Evolutionary conservation across 371 early-diverging fungal genomes (phyloP).

Genomic region (Rhizopus stolonifer): DNA sequence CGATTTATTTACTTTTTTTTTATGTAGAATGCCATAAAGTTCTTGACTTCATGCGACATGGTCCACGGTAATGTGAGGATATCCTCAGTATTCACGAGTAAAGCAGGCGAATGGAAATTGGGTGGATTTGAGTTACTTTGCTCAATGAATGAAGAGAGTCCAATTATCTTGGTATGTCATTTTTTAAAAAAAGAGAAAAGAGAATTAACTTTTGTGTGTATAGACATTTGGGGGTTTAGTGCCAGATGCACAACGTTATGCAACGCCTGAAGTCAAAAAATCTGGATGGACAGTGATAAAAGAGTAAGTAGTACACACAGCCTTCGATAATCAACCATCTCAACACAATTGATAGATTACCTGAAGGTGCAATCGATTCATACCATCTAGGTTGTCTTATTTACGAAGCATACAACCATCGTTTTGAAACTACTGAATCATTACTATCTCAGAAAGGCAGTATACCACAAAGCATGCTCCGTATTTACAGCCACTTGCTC

Average conservation of each 20-base stretch:
- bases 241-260: slow-evolving; percentile 66
- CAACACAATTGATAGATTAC: slow-evolving; percentile 25
- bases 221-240: slow-evolving; percentile 70
- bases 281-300: slow-evolving; percentile 65
- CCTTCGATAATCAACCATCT: too few species aligned
- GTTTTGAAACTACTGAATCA: slow-evolving; percentile 62
- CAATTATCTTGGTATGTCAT: slow-evolving; percentile 66
- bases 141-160: slow-evolving; percentile 71
- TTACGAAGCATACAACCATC: slow-evolving; percentile 78
- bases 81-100: slow-evolving; percentile 80
- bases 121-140: slow-evolving; percentile 85
- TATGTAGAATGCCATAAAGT: slow-evolving; percentile 76
- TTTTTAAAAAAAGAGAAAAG: slow-evolving; percentile 8
- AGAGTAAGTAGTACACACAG: slow-evolving; percentile 45
- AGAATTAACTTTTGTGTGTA: neutral
- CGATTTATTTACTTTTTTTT: slow-evolving; percentile 5
- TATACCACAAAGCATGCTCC: slow-evolving; percentile 64
- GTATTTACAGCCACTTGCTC: slow-evolving; percentile 53
- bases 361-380: slow-evolving; percentile 64
- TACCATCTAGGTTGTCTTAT: slow-evolving; percentile 82
- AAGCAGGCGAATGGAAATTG: slow-evolving; percentile 93
- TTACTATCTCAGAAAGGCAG: slow-evolving; percentile 50
- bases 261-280: slow-evolving; percentile 74
- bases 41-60: slow-evolving; percentile 85
- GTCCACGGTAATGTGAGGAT: slow-evolving; percentile 86